Percentiles rank a stretch among this genome's conserved stretches.
Evolutionary conservation across 2,329 filamentous ascomycete genomes (phyloP).

Genomic region (Talaromyces sp.): DNA sequence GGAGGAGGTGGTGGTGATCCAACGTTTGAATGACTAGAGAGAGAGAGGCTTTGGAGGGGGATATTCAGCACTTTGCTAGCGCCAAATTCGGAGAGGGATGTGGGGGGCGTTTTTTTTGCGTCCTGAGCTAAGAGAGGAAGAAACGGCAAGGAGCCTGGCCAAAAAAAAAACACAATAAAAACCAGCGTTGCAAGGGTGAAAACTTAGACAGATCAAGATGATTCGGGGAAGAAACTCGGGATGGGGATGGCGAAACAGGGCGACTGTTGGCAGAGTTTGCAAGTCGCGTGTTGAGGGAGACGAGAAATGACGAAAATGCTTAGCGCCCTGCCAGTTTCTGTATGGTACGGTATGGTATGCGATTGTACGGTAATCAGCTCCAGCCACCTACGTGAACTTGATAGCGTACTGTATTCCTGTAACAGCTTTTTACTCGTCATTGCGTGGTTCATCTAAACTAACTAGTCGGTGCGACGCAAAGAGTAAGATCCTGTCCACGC

Average conservation of each 20-base stretch:
- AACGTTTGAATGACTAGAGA: background rate
- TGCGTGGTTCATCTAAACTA: background rate
- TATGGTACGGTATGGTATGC: background rate
- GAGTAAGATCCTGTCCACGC: background rate
- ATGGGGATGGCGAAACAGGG: background rate
- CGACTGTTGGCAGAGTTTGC: slow-evolving; percentile 4
- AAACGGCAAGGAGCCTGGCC: background rate
- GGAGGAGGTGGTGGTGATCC: background rate
- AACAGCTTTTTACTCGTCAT: background rate
- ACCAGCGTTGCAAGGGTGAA: background rate
- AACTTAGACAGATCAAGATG: background rate
- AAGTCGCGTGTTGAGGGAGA: slow-evolving; percentile 13
- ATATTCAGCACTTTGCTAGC: slow-evolving; percentile 15
- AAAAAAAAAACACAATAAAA: background rate
- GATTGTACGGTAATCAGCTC: background rate
- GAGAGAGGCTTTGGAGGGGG: background rate
- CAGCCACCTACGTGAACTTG: background rate
- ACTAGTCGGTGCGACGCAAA: background rate
- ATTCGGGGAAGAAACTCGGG: background rate
- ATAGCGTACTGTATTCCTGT: background rate
- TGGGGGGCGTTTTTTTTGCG: slow-evolving; percentile 9
- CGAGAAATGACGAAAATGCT: slow-evolving; percentile 21
- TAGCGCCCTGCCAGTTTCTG: slow-evolving; percentile 11
- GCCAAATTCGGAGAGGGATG: slow-evolving; percentile 16
- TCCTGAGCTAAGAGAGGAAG: background rate